Percentiles rank a stretch among this genome's conserved stretches.
phyloP scores from a whole-genome alignment of 257 asterid genomes.

The Orobanche coerulescens region DNA sequence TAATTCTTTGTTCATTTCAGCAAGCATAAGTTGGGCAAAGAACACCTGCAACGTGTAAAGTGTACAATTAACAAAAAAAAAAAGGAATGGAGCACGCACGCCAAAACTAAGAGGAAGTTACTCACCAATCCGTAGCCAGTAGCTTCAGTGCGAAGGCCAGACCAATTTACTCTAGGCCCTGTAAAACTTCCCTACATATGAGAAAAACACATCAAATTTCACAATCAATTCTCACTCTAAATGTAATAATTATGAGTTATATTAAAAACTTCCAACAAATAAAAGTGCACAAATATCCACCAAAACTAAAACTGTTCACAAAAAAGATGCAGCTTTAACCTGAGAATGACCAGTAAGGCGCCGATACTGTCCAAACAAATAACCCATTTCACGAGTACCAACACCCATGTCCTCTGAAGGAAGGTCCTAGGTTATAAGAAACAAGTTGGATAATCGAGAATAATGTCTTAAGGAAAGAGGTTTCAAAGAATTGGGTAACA shows the following conservation, averaged over 20 bases:
- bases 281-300: neutral
- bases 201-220: conserved; percentile 20
- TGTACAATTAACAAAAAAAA: conserved; percentile 10
- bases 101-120: conserved; percentile 12
- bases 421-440: conserved; percentile 58
- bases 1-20: conserved; percentile 95
- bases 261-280: neutral
- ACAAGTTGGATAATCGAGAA: conserved; percentile 15
- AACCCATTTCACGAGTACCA: conserved; percentile 98
- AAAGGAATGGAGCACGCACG: neutral
- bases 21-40: conserved; percentile 92
- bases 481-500: conserved; percentile 13
- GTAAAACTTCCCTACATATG: conserved; percentile 89
- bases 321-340: conserved; percentile 37
- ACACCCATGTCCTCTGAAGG: conserved; percentile 99
- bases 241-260: neutral
- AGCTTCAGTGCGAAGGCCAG: conserved; percentile 97
- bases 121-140: conserved; percentile 98
- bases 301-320: neutral
- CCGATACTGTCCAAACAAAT: conserved; percentile 87
- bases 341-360: conserved; percentile 94
- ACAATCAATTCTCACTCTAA: neutral
- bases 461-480: conserved; percentile 10
- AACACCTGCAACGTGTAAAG: conserved; percentile 56
- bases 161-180: conserved; percentile 96